Base-by-base conservation (phyloP, 148 eudicot species). In the Chenopodium album region DNA sequence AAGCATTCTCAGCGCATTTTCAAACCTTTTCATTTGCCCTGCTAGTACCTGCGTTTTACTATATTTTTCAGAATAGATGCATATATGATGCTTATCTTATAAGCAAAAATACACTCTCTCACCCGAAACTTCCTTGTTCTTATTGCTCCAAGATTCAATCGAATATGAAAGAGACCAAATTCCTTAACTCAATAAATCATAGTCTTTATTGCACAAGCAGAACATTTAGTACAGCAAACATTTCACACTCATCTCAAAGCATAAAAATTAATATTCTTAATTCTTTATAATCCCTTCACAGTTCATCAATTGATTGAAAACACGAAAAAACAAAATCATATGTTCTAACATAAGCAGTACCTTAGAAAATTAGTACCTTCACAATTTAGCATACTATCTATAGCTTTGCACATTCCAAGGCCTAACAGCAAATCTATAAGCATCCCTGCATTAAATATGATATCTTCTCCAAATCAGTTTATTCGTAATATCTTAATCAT, bases 361-460 rank as follows among this genome's bases (percentile, higher is more conserved):
- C n/a, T 1, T 41, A 44, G 47, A 16, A 54, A 78, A 77, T 9
- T 9, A 46, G 67, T 82, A 95, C 99, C 98, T 95, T 88, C 84
- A 93, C 93, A 71, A 95, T 95, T 86, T 95, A 56, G 97, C 91
- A 92, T 95, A 95, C 88, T 95, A 92, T 20, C 94, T 89, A 79
- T 93, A 95, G 88, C 97, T 92, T 79, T 95, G 98, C 54, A 92
- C 87, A 85, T 93, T 98, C 76, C 93, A 97, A 71, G 99, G 99
- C 80, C 99, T 91, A 77, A 95, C 90, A 37, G 94, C 90, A 85
- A 95, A 95, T 76, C 99, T 98, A 90, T 95, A 95, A 52, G 98
- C 93, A 88, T 95, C 98, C 94, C 98, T 95, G 94, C 78, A 60
- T 3, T 11, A 70, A 41, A 75, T 32, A 32, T 44, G 11, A 65